phyloP scores from a whole-genome alignment of 148 eudicot species.

The Camellia lanceoleosa region DNA sequence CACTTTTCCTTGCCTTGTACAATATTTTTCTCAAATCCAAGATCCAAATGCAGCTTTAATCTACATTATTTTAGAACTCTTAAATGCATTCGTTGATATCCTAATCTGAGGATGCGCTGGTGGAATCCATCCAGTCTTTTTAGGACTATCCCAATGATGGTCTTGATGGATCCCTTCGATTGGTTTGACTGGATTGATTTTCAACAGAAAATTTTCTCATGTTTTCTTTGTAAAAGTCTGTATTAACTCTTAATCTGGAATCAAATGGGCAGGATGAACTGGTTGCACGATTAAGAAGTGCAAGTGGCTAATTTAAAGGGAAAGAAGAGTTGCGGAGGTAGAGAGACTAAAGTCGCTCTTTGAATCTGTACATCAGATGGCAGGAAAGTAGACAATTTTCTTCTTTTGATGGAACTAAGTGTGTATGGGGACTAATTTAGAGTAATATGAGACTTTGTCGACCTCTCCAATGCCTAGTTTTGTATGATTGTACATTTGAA shows the following conservation, averaged over 20 bases:
- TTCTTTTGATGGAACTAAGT: not conserved
- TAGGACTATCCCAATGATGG: not conserved
- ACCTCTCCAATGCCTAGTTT: not conserved
- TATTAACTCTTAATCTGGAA: not conserved
- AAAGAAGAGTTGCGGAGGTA: conserved; percentile 8
- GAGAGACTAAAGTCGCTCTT: not conserved
- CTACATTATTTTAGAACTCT: not conserved
- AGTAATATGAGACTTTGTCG: not conserved
- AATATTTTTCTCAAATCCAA: not conserved
- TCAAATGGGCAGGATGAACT: conserved; percentile 57
- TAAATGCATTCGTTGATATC: not conserved
- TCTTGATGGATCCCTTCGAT: not conserved
- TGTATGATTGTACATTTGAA: no score
- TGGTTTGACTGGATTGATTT: not conserved
- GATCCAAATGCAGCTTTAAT: not conserved
- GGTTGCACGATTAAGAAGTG: conserved; percentile 51
- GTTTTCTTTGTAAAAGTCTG: not conserved
- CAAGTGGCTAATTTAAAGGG: conserved; percentile 23
- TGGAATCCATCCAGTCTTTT: not conserved
- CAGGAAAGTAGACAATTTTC: not conserved
- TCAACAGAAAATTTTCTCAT: not conserved
- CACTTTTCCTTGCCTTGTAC: no score
- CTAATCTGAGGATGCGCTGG: not conserved
- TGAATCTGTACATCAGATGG: conserved; percentile 1
- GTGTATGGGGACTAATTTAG: not conserved